Conservation (phyloP, 2,329 filamentous ascomycete species). For the Leptographium radiaticola region DNA sequence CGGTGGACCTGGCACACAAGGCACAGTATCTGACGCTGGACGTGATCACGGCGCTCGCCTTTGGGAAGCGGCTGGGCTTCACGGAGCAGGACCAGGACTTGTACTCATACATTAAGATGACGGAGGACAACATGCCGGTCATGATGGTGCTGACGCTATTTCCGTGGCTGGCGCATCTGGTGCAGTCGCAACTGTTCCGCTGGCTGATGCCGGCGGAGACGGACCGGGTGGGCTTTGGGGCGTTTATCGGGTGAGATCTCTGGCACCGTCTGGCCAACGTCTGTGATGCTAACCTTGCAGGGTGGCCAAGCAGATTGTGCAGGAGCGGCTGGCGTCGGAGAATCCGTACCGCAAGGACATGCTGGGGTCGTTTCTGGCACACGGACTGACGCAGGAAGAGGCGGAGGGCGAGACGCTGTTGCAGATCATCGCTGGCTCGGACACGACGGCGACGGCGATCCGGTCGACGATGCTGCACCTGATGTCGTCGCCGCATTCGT, state of each 20-base stretch:
- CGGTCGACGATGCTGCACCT: constrained; percentile 16
- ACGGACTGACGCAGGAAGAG: constrained; percentile 24
- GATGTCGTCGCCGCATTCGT: constrained; percentile 14
- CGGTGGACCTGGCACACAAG: constrained; percentile 31
- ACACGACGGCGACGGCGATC: constrained; percentile 18
- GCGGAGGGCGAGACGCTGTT: constrained; percentile 30
- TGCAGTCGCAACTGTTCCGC: constrained; percentile 26
- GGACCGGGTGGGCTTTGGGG: constrained; percentile 9
- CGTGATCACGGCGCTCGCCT: constrained; percentile 37
- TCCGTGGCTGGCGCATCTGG: constrained; percentile 25
- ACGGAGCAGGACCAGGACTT: constrained; percentile 30
- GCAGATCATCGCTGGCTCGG: constrained; percentile 21
- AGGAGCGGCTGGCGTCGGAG: constrained; percentile 16
- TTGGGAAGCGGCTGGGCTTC: constrained; percentile 35
- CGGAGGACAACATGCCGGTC: constrained; percentile 21
- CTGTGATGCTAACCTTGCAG: constrained; percentile 13
- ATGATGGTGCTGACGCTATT: constrained; percentile 28
- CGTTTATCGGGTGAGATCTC: constrained; percentile 9
- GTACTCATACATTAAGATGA: constrained; percentile 27
- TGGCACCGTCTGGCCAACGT: constrained; percentile 11
- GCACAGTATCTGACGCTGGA: constrained; percentile 41
- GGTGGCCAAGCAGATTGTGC: constrained; percentile 24
- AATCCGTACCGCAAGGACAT: constrained; percentile 19
- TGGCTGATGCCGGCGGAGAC: constrained; percentile 10
- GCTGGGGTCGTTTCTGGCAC: constrained; percentile 26